Base-by-base conservation (phyloP, 768 basidiomycete species). In the Pleurotus tuoliensis region DNA sequence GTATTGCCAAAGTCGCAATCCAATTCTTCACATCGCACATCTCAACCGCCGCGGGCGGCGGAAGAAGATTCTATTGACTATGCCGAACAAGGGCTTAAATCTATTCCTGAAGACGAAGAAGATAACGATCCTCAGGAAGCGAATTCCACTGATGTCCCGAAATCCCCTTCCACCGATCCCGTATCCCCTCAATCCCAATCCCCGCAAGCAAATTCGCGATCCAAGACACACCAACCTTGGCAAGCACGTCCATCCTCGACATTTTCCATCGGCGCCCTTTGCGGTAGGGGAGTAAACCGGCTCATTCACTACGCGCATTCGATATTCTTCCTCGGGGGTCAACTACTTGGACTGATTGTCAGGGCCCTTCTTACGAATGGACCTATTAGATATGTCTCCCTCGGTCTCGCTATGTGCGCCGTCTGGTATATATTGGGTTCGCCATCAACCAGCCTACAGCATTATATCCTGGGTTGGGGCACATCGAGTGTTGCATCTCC, bases 21-120 rank as follows among this genome's bases (percentile, higher is more conserved):
- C 49, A 48, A 72, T 16, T 73, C 80, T 1, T 66, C 72, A 16
- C 65, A 69, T 13, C 76, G 72, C 20, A 65, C 61, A 22, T 77
- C 79, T 41, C 61, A 75, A 27, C 75, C 76, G 6, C 74, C 76
- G 1, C 37, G 25, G 22, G 61, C 69, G 15, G 55, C 64, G 48
- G 71, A 72, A 49, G 74, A 80, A 25, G 71, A 70, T 7, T 77
- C 80, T 2, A 61, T 76, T 47, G 66, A 67, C 38, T 75, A 80
- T 22, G 69, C 76, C 27, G 82, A 82, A 56, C 74, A 78, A 60
- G 79, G 81, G 2, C 76, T 90, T 24, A 71, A 81, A 20, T 81
- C 85, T 6, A 87, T 90, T 62, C 75, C 79, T 4, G 89, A 90
- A 73, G 74, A 76, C 25, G 83, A 90, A 3, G 87, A 88, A 64